Conservation (phyloP, 768 basidiomycete species). For the Termitomyces titanicus region DNA sequence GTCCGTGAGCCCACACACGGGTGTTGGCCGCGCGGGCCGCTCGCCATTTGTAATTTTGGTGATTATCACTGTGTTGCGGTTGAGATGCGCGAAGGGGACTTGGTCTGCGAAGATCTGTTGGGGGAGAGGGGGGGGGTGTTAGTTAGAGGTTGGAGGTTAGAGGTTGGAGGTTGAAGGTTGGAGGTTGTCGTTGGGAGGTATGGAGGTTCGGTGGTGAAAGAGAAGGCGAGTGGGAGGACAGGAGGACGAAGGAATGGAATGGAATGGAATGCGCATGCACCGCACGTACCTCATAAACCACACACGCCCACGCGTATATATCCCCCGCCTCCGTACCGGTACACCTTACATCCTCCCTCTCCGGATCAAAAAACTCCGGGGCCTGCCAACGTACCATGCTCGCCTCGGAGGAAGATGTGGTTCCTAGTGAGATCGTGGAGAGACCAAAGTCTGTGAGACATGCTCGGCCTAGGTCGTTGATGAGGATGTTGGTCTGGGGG, state of each 20-base stretch:
- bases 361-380: conserved; percentile 1
- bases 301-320: conserved; percentile 6
- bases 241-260: no score
- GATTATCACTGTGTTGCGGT: neutral
- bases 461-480: neutral
- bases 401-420: neutral
- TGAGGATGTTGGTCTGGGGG: conserved; percentile 7
- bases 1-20: conserved; percentile 8
- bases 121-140: no score
- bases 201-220: no score
- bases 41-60: neutral
- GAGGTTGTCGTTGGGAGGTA: no score
- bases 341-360: neutral
- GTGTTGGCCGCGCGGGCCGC: neutral
- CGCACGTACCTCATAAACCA: conserved; percentile 3
- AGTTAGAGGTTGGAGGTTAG: no score
- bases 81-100: neutral
- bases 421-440: neutral
- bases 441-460: conserved; percentile 2
- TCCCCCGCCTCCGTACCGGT: neutral
- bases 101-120: conserved; percentile 5
- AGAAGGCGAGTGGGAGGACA: no score
- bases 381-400: conserved; percentile 3
- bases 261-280: no score
- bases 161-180: no score